Percentiles rank a stretch among this genome's conserved stretches.
phyloP scores from a whole-genome alignment of 768 basidiomycete genomes.

The Auricularia cornea region DNA sequence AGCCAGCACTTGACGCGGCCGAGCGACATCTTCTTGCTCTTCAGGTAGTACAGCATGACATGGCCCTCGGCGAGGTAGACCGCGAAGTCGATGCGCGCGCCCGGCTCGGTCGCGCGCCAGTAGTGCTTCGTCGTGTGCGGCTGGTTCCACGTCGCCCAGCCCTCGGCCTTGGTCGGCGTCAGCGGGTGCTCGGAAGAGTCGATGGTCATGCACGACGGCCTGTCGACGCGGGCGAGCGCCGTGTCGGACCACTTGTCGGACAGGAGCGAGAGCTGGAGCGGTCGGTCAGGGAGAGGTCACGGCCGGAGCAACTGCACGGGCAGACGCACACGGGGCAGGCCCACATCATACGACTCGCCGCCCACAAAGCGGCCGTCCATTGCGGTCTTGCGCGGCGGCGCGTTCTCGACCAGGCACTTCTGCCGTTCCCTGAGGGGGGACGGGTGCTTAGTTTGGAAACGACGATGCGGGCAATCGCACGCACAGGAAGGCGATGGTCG shows the following conservation, averaged over 20 bases:
- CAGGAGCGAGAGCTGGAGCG: background rate
- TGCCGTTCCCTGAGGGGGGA: background rate
- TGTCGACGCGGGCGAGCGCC: background rate
- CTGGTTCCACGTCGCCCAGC: background rate
- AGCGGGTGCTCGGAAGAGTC: background rate
- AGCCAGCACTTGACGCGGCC: conserved; percentile 3
- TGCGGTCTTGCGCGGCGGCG: background rate
- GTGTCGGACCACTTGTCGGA: background rate
- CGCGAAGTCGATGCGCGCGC: background rate
- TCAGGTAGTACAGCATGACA: conserved; percentile 2
- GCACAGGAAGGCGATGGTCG: conserved; percentile 2
- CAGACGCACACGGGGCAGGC: background rate
- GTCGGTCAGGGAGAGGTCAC: no score
- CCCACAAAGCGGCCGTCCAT: background rate
- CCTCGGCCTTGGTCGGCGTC: background rate
- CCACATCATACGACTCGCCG: background rate
- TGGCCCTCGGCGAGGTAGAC: background rate
- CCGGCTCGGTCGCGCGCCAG: conserved; percentile 5
- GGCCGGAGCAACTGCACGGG: background rate
- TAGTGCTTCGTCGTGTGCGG: conserved; percentile 2
- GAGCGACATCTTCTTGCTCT: background rate
- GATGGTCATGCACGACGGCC: background rate
- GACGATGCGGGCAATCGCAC: background rate
- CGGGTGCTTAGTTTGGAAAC: no score
- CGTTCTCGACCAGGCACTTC: background rate